These are phyloP conservation scores for Aspergillus thermomutatus DNA, from an alignment of 2,329 filamentous ascomycete species.

Conservation along the genomic window DNA sequence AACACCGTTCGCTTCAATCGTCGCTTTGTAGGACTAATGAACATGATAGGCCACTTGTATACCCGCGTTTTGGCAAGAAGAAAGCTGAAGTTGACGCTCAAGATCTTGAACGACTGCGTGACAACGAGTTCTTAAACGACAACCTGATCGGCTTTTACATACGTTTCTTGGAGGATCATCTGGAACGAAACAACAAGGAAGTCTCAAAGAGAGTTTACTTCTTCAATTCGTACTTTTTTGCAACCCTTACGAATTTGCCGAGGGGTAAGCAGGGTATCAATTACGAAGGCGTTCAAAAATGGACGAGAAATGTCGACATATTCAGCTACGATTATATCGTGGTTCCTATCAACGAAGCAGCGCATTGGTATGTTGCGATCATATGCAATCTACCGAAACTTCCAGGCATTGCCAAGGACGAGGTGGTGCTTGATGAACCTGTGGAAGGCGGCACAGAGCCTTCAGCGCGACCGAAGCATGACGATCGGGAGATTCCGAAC, in stretches of 20 bases:
- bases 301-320: conserved; percentile 83
- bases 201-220: conserved; percentile 70
- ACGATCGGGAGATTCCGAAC: conserved; percentile 27
- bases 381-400: conserved; percentile 82
- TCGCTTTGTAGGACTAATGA: background rate
- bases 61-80: conserved; percentile 45
- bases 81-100: conserved; percentile 44
- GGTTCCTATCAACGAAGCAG: conserved; percentile 82
- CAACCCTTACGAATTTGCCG: conserved; percentile 62
- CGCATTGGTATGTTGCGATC: conserved; percentile 93
- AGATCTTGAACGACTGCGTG: conserved; percentile 67
- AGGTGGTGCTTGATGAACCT: conserved; percentile 3
- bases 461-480: conserved; percentile 12
- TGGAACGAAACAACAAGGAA: conserved; percentile 55
- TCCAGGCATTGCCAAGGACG: conserved; percentile 19
- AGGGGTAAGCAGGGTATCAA: conserved; percentile 62
- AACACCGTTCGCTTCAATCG: background rate
- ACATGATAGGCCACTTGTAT: conserved; percentile 38
- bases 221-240: conserved; percentile 91
- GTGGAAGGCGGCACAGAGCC: conserved; percentile 7
- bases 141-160: conserved; percentile 88
- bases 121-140: conserved; percentile 87
- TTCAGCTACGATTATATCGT: conserved; percentile 85
- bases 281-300: conserved; percentile 78
- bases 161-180: conserved; percentile 63